These are phyloP conservation scores for Hyaloscypha finlandica DNA, from an alignment of 495 filamentous ascomycete species.

Conservation along the genomic window DNA sequence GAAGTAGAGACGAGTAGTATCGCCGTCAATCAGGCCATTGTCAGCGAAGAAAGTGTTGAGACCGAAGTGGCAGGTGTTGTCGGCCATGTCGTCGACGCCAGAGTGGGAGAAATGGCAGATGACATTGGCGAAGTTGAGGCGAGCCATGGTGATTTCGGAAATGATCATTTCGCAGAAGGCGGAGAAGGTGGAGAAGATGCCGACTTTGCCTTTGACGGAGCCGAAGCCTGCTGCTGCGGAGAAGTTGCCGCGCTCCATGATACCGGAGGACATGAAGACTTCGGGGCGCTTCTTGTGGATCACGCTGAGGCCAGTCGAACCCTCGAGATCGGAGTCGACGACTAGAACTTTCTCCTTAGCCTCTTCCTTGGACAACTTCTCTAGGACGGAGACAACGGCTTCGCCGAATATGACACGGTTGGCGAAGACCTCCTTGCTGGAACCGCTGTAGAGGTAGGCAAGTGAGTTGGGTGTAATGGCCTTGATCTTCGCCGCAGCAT, in stretches of 20 bases:
- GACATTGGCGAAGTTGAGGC: constrained; percentile 28
- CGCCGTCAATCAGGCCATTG: constrained; percentile 26
- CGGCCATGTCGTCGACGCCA: constrained; percentile 29
- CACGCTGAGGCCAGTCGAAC: constrained; percentile 26
- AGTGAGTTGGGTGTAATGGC: constrained; percentile 24
- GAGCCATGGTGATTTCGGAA: constrained; percentile 28
- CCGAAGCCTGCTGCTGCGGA: constrained; percentile 29
- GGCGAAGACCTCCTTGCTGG: constrained; percentile 16
- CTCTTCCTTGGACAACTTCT: constrained; percentile 23
- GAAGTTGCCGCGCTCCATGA: constrained; percentile 31
- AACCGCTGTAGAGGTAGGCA: constrained; percentile 24
- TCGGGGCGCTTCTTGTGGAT: constrained; percentile 28
- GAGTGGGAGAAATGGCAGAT: constrained; percentile 28
- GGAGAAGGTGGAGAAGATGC: constrained; percentile 30
- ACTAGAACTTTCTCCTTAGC: constrained; percentile 20
- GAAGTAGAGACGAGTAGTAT: constrained; percentile 29
- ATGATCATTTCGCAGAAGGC: constrained; percentile 30
- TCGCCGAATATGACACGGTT: constrained; percentile 29
- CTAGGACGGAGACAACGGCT: constrained; percentile 21
- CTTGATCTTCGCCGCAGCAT: constrained; percentile 22
- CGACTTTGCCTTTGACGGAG: constrained; percentile 21
- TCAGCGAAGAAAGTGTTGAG: constrained; percentile 28
- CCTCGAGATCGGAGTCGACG: constrained; percentile 28
- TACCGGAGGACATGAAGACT: constrained; percentile 27
- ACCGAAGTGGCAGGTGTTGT: constrained; percentile 30